phyloP scores from a whole-genome alignment of 2,329 filamentous ascomycete genomes.

The Fusarium pseudonygamai region DNA sequence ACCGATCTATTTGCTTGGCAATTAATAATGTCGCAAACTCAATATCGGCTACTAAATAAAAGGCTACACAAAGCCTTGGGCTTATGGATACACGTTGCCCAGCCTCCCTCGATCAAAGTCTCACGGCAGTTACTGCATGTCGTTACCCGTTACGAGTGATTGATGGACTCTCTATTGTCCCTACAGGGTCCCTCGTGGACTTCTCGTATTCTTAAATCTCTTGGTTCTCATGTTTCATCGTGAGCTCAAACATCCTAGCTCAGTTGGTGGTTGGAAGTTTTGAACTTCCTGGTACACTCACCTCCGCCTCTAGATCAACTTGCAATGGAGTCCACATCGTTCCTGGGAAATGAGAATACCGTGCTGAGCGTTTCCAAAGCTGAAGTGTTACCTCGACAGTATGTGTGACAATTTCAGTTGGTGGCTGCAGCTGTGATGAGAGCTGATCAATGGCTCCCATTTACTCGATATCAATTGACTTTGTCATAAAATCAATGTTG shows the following conservation, averaged over 20 bases:
- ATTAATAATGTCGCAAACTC: conserved; percentile 10
- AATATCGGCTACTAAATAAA: neutral
- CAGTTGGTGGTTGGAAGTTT: conserved; percentile 1
- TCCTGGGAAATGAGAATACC: neutral
- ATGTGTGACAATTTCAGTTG: neutral
- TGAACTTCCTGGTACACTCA: neutral
- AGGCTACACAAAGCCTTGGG: neutral
- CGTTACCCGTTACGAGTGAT: conserved; percentile 24
- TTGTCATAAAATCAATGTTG: neutral
- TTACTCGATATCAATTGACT: too few species aligned
- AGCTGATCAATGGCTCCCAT: neutral
- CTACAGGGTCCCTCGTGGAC: conserved; percentile 5
- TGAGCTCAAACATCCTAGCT: neutral
- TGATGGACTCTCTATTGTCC: conserved; percentile 12
- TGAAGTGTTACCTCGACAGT: neutral
- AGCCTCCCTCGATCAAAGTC: conserved; percentile 31
- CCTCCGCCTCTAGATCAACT: neutral
- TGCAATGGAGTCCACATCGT: neutral
- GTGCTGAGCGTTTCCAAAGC: neutral
- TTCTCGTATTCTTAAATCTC: conserved; percentile 20
- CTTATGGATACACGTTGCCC: conserved; percentile 23
- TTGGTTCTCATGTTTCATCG: neutral
- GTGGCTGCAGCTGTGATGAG: neutral
- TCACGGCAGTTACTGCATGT: conserved; percentile 21
- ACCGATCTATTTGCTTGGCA: neutral